phyloP scores from a whole-genome alignment of 1,284 basidiomycete genomes.

The Moniliophthora roreri region DNA sequence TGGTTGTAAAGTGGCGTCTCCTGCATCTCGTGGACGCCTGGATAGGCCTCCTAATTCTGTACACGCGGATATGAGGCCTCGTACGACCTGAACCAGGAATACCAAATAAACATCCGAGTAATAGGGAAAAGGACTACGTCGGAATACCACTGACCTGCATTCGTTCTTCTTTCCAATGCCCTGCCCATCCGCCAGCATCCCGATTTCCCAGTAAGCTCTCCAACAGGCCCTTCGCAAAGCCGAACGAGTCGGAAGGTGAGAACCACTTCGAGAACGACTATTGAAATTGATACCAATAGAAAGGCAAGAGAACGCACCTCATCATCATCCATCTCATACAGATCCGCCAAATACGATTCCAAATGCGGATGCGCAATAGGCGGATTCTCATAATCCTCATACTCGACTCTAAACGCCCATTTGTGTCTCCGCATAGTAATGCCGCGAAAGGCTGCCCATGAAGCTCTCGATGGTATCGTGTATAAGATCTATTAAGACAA shows the following conservation, averaged over 20 bases:
- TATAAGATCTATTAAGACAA: slow-evolving; percentile 21
- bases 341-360: slow-evolving; percentile 36
- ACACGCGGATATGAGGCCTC: background rate
- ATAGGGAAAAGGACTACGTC: background rate
- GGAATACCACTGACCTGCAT: slow-evolving; percentile 23
- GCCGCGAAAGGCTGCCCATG: slow-evolving; percentile 34
- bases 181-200: slow-evolving; percentile 32
- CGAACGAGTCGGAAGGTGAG: slow-evolving; percentile 36
- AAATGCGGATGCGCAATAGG: slow-evolving; percentile 40
- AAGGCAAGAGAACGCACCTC: slow-evolving; percentile 24
- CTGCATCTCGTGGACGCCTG: background rate
- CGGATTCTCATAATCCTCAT: slow-evolving; percentile 40
- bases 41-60: background rate
- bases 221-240: slow-evolving; percentile 40
- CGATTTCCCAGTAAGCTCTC: slow-evolving; percentile 26
- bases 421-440: slow-evolving; percentile 70
- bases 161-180: slow-evolving; percentile 37
- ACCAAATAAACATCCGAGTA: background rate
- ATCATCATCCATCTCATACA: slow-evolving; percentile 27
- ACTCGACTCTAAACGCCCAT: slow-evolving; percentile 65
- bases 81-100: background rate
- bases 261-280: slow-evolving; percentile 19
- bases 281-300: background rate
- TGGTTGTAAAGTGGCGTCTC: too few relatives aligned
- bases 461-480: background rate